Evolutionary conservation across 305 asterid species (phyloP).

Genomic region (Fraxinus dipetala): DNA sequence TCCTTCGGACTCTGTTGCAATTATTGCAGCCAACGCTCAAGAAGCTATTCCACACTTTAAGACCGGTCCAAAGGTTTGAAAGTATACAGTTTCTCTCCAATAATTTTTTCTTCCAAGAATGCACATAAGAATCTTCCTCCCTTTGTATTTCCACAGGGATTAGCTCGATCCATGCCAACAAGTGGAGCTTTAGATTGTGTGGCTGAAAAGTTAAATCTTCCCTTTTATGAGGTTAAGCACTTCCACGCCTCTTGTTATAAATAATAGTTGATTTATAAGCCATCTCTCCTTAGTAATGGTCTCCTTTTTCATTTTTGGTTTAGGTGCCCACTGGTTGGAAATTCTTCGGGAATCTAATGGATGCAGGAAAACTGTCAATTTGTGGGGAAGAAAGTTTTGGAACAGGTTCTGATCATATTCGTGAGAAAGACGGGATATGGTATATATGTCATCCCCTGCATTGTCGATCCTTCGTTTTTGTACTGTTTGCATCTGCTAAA

Average conservation of each 20-base stretch:
- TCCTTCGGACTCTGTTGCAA: constrained; percentile 97
- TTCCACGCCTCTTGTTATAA: neutral
- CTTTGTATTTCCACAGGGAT: constrained; percentile 51
- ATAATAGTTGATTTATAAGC: neutral
- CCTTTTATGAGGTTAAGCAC: constrained; percentile 65
- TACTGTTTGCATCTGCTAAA: constrained; percentile 6
- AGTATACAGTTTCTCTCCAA: constrained; percentile 1
- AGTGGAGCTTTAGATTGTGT: constrained; percentile 96
- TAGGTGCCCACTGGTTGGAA: constrained; percentile 99
- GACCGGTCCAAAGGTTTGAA: constrained; percentile 71
- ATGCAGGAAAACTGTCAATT: constrained; percentile 86
- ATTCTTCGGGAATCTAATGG: constrained; percentile 96
- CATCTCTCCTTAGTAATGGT: constrained; percentile 6
- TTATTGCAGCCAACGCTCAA: constrained; percentile 92
- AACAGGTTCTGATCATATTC: constrained; percentile 96
- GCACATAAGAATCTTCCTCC: neutral
- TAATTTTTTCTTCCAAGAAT: neutral
- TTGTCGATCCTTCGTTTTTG: neutral
- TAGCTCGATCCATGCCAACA: constrained; percentile 99
- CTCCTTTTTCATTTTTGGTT: constrained; percentile 10
- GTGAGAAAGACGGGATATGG: constrained; percentile 99
- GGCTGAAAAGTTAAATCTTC: constrained; percentile 73
- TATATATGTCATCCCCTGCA: constrained; percentile 28
- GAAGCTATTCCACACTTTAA: constrained; percentile 85
- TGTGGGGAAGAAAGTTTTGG: constrained; percentile 99